Percentiles rank a stretch among this genome's conserved stretches.
Conservation (phyloP, 345 rosid species). For the Capsella bursapastoris region DNA sequence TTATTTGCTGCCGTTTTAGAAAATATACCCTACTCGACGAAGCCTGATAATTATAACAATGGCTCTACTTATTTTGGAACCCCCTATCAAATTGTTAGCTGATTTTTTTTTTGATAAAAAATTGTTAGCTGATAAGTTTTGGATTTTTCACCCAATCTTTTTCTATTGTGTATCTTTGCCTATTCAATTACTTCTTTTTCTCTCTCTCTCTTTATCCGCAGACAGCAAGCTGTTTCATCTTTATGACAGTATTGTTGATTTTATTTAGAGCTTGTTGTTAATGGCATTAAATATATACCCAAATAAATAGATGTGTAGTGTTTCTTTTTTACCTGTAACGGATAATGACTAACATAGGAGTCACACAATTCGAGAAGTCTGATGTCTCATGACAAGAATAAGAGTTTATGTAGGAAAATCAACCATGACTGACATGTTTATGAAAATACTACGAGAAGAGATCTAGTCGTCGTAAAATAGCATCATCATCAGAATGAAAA, state of each 20-base stretch:
- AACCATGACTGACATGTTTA: neutral
- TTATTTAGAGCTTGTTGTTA: constrained; percentile 11
- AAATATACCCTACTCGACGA: neutral
- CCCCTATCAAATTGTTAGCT: too few relatives aligned
- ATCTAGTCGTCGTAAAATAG: too few relatives aligned
- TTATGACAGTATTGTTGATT: neutral
- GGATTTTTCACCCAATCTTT: constrained; percentile 13
- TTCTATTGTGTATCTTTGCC: neutral
- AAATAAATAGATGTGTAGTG: neutral
- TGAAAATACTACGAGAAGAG: neutral
- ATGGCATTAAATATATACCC: neutral
- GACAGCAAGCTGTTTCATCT: neutral
- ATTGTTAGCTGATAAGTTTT: constrained; percentile 1
- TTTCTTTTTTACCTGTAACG: neutral
- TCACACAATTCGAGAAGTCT: neutral
- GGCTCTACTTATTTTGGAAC: too few relatives aligned
- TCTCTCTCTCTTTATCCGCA: neutral
- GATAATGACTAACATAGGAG: neutral
- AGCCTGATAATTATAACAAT: too few relatives aligned
- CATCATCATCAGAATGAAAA: neutral
- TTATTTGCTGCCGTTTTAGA: constrained; percentile 38
- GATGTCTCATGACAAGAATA: neutral
- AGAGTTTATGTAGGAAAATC: neutral
- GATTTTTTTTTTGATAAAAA: too few relatives aligned
- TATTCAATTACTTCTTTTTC: too few relatives aligned